These are phyloP conservation scores for Plantago coronopus DNA, from an alignment of 305 asterid genomes.

Conservation along the genomic window DNA sequence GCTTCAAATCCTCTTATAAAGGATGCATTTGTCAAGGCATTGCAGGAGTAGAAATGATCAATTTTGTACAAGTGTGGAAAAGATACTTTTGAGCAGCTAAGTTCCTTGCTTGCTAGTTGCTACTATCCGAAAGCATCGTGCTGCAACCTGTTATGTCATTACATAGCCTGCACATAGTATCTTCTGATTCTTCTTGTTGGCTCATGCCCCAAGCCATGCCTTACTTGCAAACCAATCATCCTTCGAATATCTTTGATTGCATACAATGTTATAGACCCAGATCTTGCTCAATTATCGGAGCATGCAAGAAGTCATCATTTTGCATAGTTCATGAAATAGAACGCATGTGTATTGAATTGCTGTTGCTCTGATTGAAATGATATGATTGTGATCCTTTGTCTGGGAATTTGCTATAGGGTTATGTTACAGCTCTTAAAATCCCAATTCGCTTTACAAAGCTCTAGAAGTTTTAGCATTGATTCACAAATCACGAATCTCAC, in stretches of 20 bases:
- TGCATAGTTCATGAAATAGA: not conserved
- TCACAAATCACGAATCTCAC: too few relatives aligned
- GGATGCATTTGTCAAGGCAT: constrained; percentile 62
- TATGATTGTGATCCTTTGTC: not conserved
- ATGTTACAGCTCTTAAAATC: too few relatives aligned
- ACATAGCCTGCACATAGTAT: constrained; percentile 19
- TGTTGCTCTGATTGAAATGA: not conserved
- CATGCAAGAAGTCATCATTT: constrained; percentile 2
- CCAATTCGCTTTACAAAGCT: too few relatives aligned
- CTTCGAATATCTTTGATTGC: too few relatives aligned
- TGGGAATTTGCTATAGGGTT: not conserved
- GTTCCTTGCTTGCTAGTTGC: constrained; percentile 19
- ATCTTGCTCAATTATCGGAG: not conserved
- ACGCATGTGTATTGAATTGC: not conserved
- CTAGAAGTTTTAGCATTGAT: too few relatives aligned
- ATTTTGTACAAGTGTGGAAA: not conserved
- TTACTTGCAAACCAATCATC: too few relatives aligned
- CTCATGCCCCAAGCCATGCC: constrained; percentile 14
- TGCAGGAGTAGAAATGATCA: constrained; percentile 51
- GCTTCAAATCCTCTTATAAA: constrained; percentile 72
- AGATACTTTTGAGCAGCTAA: constrained; percentile 17
- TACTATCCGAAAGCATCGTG: not conserved
- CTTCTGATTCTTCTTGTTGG: constrained; percentile 10
- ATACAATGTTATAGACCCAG: too few relatives aligned
- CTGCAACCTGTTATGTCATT: constrained; percentile 19